Conservation (phyloP, 768 basidiomycete species). For the Coprinellus micaceus region DNA sequence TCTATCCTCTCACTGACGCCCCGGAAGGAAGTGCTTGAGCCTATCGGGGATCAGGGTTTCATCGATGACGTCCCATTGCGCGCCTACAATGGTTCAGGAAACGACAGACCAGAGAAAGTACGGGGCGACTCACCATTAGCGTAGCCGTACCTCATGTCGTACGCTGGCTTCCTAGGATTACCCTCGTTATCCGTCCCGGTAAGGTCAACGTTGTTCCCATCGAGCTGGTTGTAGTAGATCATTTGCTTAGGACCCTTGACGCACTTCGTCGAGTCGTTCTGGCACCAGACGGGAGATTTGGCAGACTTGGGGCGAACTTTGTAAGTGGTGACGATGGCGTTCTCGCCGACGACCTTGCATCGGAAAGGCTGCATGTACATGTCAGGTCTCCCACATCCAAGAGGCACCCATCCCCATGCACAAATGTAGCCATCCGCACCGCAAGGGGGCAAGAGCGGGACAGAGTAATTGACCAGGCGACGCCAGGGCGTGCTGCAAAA, state of each 20-base stretch:
- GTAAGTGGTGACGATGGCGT: conserved; percentile 15
- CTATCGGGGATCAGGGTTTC: no score
- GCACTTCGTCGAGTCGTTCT: conserved; percentile 33
- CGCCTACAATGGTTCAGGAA: not conserved
- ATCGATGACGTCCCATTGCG: not conserved
- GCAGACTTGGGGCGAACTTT: conserved; percentile 21
- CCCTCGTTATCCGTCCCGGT: conserved; percentile 41
- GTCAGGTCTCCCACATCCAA: conserved; percentile 37
- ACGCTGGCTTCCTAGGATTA: conserved; percentile 34
- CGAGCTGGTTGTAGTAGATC: conserved; percentile 40
- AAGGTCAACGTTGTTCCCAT: conserved; percentile 40
- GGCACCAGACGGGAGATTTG: conserved; percentile 38
- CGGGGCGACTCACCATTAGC: not conserved
- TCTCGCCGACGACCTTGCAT: conserved; percentile 33
- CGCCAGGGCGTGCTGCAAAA: conserved; percentile 39
- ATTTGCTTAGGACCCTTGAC: conserved; percentile 41
- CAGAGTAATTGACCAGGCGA: conserved; percentile 36
- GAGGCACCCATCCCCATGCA: conserved; percentile 17
- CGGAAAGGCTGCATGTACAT: conserved; percentile 41
- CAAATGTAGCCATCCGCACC: conserved; percentile 39
- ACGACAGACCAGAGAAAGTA: not conserved
- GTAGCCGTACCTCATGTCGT: conserved; percentile 20
- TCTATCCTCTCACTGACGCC: no score
- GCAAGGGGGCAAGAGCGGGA: conserved; percentile 41
- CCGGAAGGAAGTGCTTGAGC: no score